phyloP scores from a whole-genome alignment of 2,329 filamentous ascomycete species.

The Thelonectria olida region DNA sequence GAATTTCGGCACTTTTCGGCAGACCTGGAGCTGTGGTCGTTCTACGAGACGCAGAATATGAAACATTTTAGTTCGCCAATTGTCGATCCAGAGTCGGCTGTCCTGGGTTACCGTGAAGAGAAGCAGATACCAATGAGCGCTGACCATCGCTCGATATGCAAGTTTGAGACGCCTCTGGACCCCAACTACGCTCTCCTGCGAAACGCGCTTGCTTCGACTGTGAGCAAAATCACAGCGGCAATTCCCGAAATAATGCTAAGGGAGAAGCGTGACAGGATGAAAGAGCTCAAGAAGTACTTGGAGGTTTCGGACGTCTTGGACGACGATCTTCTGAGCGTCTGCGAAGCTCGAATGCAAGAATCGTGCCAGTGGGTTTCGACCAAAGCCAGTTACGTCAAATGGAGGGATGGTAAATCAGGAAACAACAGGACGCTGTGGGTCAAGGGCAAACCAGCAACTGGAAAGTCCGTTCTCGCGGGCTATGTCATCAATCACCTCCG shows the following conservation, averaged over 20 bases:
- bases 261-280: slow-evolving; percentile 13
- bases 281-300: slow-evolving; percentile 22
- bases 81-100: slow-evolving; percentile 52
- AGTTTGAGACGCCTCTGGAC: slow-evolving; percentile 48
- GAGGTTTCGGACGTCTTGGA: slow-evolving; percentile 22
- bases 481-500: slow-evolving; percentile 43
- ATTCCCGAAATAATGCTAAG: slow-evolving; percentile 5
- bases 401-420: slow-evolving; percentile 21
- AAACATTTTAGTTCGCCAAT: slow-evolving; percentile 33
- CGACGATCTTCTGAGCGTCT: slow-evolving; percentile 21
- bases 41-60: slow-evolving; percentile 53
- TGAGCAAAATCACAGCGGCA: slow-evolving; percentile 17
- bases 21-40: slow-evolving; percentile 51
- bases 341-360: slow-evolving; percentile 19
- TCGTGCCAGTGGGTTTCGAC: slow-evolving; percentile 28
- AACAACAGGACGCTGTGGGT: slow-evolving; percentile 23
- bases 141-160: slow-evolving; percentile 54
- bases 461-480: slow-evolving; percentile 47
- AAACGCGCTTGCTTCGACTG: slow-evolving; percentile 40
- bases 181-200: slow-evolving; percentile 47
- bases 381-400: slow-evolving; percentile 23
- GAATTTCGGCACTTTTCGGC: slow-evolving; percentile 51
- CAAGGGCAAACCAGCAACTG: slow-evolving; percentile 44
- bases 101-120: slow-evolving; percentile 54
- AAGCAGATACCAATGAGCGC: slow-evolving; percentile 48